Evolutionary conservation across 371 early-diverging fungal genomes (phyloP), one percentile per base, ranked within the genome.

Genomic region (Lichtheimia corymbifera): DNA sequence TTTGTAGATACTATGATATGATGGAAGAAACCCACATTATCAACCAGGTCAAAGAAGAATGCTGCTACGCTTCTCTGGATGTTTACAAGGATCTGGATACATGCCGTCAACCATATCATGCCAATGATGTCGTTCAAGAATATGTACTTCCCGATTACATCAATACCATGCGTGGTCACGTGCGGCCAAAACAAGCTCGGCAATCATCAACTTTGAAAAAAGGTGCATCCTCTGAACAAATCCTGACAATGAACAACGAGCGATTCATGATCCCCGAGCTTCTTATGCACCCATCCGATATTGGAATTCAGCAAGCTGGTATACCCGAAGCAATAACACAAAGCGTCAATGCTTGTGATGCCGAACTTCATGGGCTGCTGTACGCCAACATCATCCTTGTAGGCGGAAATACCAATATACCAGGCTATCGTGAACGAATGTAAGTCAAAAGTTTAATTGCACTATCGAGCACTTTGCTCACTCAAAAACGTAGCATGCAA

Each of bases 11-110:
- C 53, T 94, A 90, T 84, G 90, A 94, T 65, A 94, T 94, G 95
- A 93, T 93, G 93, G 93, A 94, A 63, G 94, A 94, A 65, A 90
- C 93, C 0, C 85, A 83, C 63, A 80, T 93, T 28, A 87, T 94
- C 51, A 91, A 91, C 57, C 83, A 90, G 20, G 86, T 91, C 57
- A 95, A 95, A 72, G 93, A 93, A 69, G 76, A 82, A 4, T 91
- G 91, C 66, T 93, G 93, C 64, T 93, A 84, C 70, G 83, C 93
- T 0, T 89, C 94, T 14, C 72, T 76, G 12, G 80, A 91, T 60
- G 86, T 88, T 50, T 76, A 76, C 61, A 66, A 70, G 3, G 93
- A 93, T 62, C 67, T 93, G 35, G 84, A 83, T 28, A 74, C 72
- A 12, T 86, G 89, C 77, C 84, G 79, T 74, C 67, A 71, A 68